A percentile compares a stretch with the other conserved stretches of the same genome.
phyloP scores from a whole-genome alignment of 2,329 filamentous ascomycete genomes.

The Colletotrichum tofieldiae region DNA sequence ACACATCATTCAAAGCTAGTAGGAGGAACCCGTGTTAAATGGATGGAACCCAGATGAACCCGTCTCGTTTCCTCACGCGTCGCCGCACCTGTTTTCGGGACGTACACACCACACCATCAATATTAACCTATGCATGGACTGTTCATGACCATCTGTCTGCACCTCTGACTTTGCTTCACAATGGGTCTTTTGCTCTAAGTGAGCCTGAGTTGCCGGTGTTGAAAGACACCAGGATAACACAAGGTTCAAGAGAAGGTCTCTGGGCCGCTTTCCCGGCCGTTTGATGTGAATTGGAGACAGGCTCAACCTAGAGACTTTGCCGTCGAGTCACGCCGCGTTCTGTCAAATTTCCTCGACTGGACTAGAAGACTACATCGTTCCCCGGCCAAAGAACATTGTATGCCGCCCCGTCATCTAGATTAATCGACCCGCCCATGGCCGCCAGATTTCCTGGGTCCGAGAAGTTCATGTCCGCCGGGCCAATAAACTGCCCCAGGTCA shows the following conservation, averaged over 20 bases:
- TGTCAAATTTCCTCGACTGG: background rate
- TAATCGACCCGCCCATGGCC: constrained; percentile 17
- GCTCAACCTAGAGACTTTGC: background rate
- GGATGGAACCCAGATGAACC: too few species aligned
- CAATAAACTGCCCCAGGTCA: constrained; percentile 70
- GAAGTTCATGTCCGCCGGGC: constrained; percentile 29
- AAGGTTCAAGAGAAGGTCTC: background rate
- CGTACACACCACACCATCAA: background rate
- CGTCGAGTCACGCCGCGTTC: too few species aligned
- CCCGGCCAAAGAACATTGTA: constrained; percentile 41
- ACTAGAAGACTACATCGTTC: constrained; percentile 29
- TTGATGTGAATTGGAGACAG: background rate
- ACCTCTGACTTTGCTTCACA: background rate
- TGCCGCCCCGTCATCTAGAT: constrained; percentile 25
- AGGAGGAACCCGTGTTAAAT: too few species aligned
- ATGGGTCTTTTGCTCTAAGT: background rate
- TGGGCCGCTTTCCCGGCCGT: too few species aligned
- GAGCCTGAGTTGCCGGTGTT: background rate
- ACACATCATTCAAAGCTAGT: too few species aligned
- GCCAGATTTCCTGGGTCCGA: constrained; percentile 13
- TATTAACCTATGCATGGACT: background rate
- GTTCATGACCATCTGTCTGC: background rate
- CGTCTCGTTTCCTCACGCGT: too few species aligned
- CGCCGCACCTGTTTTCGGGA: background rate
- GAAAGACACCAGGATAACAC: background rate